Evolutionary conservation across 345 rosid species (phyloP), one percentile per base, ranked within the genome.

Genomic region (Leavenworthia alabamica): DNA sequence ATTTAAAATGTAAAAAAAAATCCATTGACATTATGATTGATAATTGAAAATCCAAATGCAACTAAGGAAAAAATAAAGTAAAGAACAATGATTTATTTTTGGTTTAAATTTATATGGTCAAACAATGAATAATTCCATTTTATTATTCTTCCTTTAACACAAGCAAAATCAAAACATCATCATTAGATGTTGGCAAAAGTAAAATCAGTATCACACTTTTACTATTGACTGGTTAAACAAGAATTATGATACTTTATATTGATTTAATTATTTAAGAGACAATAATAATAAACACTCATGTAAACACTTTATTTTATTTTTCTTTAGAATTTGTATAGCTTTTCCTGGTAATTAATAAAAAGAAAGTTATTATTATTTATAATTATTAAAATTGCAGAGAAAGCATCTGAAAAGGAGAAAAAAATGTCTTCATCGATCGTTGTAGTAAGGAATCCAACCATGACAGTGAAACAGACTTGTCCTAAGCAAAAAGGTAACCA

Each of bases 91-190:
- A 52, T 60, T n/a, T n/a, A n/a, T n/a, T 60, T 39, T 49, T 2
- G 0, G 57, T 71, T 71, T 40, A 54, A 31, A 29, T 56, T 12
- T 56, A 40, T 5, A 32, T 56, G 60, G 69, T 71, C 75, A 64
- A 64, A 33, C 27, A 56, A 50, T 17, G 55, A 60, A 33, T 43
- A 43, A 44, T 69, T 26, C 10, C 19, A 43, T 16, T n/a, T n/a
- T n/a, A n/a, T n/a, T n/a, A n/a, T n/a, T n/a, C n/a, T n/a, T n/a
- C n/a, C n/a, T n/a, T n/a, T n/a, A n/a, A 71, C 75, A 49, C 55
- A 56, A 50, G 48, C 66, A 71, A 33, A 56, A 71, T 56, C 64
- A 48, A 43, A 71, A 64, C 66, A 71, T 71, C 66, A 71, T 64
- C 48, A 71, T 71, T 71, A 57, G 36, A 11, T 50, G n/a, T 71